A percentile compares a stretch with the other conserved stretches of the same genome.
Evolutionary conservation across 768 basidiomycete species (phyloP).

Genomic region (Xanthoconium stramineum): DNA sequence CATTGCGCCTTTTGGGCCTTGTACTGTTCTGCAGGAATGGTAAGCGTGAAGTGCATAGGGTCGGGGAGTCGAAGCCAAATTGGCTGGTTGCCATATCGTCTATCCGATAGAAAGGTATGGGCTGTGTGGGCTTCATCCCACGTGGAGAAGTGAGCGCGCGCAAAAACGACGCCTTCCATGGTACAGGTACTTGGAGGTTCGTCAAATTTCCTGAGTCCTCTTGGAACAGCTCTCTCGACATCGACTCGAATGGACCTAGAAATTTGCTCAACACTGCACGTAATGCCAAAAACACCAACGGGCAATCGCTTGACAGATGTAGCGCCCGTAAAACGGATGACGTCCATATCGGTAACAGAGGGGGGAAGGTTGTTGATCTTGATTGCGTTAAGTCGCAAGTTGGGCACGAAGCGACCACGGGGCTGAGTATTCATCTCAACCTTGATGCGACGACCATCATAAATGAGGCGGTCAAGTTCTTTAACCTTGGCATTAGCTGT

Average conservation of each 20-base stretch:
- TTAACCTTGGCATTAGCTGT: conserved; percentile 30
- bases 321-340: conserved; percentile 33
- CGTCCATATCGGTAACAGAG: conserved; percentile 19
- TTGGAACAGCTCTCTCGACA: conserved; percentile 19
- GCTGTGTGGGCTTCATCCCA: conserved; percentile 48
- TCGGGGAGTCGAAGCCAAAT: conserved; percentile 44
- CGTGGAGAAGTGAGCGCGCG: conserved; percentile 45
- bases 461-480: conserved; percentile 35
- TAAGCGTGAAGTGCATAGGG: conserved; percentile 49
- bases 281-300: conserved; percentile 3
- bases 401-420: conserved; percentile 24
- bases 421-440: conserved; percentile 44
- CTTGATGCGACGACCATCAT: conserved; percentile 44
- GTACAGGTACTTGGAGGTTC: conserved; percentile 13
- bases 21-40: conserved; percentile 48
- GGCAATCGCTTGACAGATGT: conserved; percentile 23
- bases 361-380: conserved; percentile 43
- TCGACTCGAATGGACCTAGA: conserved; percentile 23
- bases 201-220: conserved; percentile 28
- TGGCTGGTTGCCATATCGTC: conserved; percentile 30
- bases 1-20: conserved; percentile 48
- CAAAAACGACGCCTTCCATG: conserved; percentile 32
- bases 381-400: conserved; percentile 34
- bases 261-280: conserved; percentile 18
- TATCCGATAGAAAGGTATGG: conserved; percentile 34